Conservation (phyloP, 768 basidiomycete species). For the Tylopilus sp. region DNA sequence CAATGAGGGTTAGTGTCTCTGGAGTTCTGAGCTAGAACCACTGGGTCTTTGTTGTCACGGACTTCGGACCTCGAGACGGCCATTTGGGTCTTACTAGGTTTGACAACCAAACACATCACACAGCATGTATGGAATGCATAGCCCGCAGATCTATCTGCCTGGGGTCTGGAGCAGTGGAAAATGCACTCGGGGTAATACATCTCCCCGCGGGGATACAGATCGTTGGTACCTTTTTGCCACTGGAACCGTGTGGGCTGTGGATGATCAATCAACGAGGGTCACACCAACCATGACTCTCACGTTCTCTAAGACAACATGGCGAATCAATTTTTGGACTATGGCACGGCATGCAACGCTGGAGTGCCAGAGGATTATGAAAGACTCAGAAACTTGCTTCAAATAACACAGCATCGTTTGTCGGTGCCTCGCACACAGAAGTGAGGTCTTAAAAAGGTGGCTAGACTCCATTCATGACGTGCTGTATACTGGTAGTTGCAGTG, state of each 20-base stretch:
- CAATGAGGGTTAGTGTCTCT: neutral
- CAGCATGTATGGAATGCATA: neutral
- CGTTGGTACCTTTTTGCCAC: neutral
- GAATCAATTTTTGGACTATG: neutral
- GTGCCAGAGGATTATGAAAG: neutral
- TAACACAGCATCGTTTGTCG: too few species aligned
- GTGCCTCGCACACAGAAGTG: too few species aligned
- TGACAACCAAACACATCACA: neutral
- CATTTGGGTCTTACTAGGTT: neutral
- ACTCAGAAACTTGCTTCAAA: too few species aligned
- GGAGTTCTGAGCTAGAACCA: neutral
- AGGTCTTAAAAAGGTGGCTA: too few species aligned
- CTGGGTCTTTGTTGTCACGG: neutral
- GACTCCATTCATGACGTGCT: too few species aligned
- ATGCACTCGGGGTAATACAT: neutral
- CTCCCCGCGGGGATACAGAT: neutral
- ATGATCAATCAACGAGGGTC: neutral
- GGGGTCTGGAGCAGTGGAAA: neutral
- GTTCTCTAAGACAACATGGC: neutral
- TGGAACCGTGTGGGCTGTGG: neutral
- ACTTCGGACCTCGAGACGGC: neutral
- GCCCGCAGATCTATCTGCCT: neutral
- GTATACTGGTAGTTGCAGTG: too few species aligned
- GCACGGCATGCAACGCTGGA: neutral
- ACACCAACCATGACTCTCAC: neutral